Evolutionary conservation across 106 monocot species (phyloP), one percentile per base, ranked within the genome.

Genomic region (Allium cepa): DNA sequence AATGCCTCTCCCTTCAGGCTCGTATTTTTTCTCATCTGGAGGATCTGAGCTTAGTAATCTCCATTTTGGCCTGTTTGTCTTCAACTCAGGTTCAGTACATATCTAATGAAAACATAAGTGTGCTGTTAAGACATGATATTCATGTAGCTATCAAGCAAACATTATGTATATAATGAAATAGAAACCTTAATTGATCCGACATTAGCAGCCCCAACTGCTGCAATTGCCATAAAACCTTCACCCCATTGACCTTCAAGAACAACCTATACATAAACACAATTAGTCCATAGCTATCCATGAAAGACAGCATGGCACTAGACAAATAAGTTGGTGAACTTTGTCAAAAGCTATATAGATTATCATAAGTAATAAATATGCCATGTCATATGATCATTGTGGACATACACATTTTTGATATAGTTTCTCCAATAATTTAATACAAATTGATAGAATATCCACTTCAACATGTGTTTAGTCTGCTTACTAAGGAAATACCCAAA

Each of bases 221-320:
- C 86, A 68, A 92, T 57, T 47, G 96, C 88, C 70, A 97, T 80
- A 82, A 97, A 92, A 15, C 96, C 96, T 80, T 84, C 80, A 53
- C 78, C 67, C 96, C 92, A 92, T 48, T 75, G 80, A 68, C 96
- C 96, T 88, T 97, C 92, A 82, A 97, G 88, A 77, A 97, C 82
- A 69, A 97, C 89, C 96, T 97, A 73, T 27, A 73, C 17, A n/a
- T 57, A 78, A 62, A 78, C 50, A 49, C 17, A 50, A 69, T 57
- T 55, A 52, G 17, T 55, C 14, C 22, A 36, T 46, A 17, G 64
- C 10, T 22, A 48, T 49, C n/a, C 47, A 65, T n/a, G 11, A 45
- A 26, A 53, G 53, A 9, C 50, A 51, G 11, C 53, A 51, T 66
- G 12, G 49, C 18, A 51, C 22, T 22, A 62, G 47, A 16, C 48